Evolutionary conservation across 352 stramenopile genomes (phyloP), one percentile per base, ranked within the genome.

Genomic region (Phytophthora constricta): DNA sequence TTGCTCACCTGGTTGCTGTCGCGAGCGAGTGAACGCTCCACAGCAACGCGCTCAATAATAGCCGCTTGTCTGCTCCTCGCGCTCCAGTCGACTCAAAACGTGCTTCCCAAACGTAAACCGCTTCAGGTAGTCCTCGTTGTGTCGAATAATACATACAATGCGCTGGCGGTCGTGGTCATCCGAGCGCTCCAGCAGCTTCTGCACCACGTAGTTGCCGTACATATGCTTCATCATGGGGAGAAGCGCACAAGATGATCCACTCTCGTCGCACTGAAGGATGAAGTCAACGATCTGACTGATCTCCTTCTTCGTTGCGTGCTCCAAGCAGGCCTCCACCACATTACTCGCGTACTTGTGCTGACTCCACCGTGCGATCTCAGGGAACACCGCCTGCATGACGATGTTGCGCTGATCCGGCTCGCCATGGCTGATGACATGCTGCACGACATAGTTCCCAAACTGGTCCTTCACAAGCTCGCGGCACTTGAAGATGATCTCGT

Each of bases 381-480:
- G 83, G 41, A 93, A 81, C 28, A 98, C 87, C 31, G 87, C 79
- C 62, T 91, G 73, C 74, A 97, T 96, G 17, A 98, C 76, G 16
- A 91, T 75, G 28, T 84, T 68, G 20, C 86, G 82, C 48, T 98
- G 86, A n/a, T 91, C 72, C 3, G 69, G 70, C 37, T 96, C 86
- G 34, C 97, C 97, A 67, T 98, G 97, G 57, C 97, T 88, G 52
- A 99, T 92, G 16, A 99, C 94, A 65, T 99, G 97, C 72, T 99
- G 98, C 59, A 99, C 98, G 7, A 99, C 97, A 68, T 99, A 99
- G 79, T 99, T 99, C 10, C 97, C 98, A 76, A 99, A 99, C 71
- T 99, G 97, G 72, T 99, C 97, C 79, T 94, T 92, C 26, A 95
- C 86, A 34, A 96, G 73, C 19, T 92, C 86, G n/a, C 79, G 84